Evolutionary conservation across 371 early-diverging fungal genomes (phyloP).

Genomic region (Funneliformis caledonium): DNA sequence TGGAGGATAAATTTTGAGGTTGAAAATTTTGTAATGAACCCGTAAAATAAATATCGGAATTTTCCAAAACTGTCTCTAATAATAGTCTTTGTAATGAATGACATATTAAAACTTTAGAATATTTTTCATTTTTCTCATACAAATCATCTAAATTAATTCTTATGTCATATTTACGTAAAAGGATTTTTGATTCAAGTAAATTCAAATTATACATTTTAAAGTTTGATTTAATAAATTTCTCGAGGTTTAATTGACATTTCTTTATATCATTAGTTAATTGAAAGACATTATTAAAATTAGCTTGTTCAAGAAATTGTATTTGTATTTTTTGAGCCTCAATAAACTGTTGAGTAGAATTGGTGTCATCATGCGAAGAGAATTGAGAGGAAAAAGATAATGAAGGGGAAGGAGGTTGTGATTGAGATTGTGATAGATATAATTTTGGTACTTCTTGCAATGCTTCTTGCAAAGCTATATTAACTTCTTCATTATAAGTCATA

Average conservation of each 20-base stretch:
- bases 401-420: neutral
- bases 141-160: neutral
- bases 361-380: neutral
- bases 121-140: neutral
- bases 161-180: neutral
- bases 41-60: constrained; percentile 13
- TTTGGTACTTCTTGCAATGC: constrained; percentile 18
- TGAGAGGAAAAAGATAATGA: neutral
- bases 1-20: neutral
- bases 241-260: neutral
- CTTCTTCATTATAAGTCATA: constrained; percentile 27
- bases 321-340: constrained; percentile 8
- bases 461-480: constrained; percentile 19
- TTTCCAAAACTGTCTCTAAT: constrained; percentile 6
- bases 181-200: neutral
- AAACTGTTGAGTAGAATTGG: neutral
- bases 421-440: neutral
- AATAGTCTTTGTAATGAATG: neutral
- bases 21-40: neutral
- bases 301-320: constrained; percentile 5
- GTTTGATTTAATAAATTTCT: neutral
- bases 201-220: neutral
- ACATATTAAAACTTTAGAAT: neutral
- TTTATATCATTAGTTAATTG: constrained; percentile 6
- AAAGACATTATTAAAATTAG: constrained; percentile 10